Conservation (phyloP, 345 rosid species). For the Eucalyptus erythrocorys region DNA sequence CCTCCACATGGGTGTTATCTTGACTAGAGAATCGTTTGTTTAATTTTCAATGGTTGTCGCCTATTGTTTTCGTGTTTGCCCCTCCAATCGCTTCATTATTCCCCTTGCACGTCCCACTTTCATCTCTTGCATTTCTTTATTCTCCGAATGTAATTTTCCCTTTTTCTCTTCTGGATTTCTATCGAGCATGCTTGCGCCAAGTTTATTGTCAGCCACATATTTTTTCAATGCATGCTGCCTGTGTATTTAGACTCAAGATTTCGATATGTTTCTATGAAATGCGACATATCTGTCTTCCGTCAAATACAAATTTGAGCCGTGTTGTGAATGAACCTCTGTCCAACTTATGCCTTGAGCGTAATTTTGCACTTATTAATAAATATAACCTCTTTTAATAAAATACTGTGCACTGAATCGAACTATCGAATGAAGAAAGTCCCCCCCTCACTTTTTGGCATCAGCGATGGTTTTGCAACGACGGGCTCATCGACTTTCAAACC, state of each 20-base stretch:
- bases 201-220: not conserved
- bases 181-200: not conserved
- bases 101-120: not conserved
- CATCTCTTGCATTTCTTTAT: not conserved
- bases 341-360: not conserved
- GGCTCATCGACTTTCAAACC: not conserved
- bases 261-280: not conserved
- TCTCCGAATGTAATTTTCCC: not conserved
- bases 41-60: not conserved
- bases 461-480: not conserved
- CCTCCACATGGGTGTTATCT: not conserved
- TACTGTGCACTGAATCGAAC: not conserved
- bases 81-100: not conserved
- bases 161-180: not conserved
- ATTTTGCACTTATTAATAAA: too few relatives aligned
- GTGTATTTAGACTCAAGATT: not conserved
- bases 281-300: not conserved
- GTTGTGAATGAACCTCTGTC: not conserved
- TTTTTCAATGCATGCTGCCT: not conserved
- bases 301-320: not conserved
- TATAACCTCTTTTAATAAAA: too few relatives aligned
- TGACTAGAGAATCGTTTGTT: not conserved
- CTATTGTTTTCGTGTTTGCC: not conserved
- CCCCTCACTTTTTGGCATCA: not conserved
- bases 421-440: not conserved